A percentile compares a stretch with the other conserved stretches of the same genome.
phyloP scores from a whole-genome alignment of 768 basidiomycete genomes.

The Trametes cubensis region DNA sequence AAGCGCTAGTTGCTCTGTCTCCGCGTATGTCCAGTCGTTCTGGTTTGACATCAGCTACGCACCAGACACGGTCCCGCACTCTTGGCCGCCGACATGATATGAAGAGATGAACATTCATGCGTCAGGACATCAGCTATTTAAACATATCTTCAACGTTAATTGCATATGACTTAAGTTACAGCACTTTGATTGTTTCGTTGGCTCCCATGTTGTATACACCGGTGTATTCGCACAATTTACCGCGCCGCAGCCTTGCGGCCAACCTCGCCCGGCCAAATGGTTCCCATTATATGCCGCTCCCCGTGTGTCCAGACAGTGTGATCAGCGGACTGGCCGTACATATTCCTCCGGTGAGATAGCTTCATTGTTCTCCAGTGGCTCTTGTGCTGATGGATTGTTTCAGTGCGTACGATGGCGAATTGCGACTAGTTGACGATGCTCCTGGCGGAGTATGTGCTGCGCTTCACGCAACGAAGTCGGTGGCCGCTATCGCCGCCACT shows the following conservation, averaged over 20 bases:
- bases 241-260: constrained; percentile 1
- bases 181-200: constrained; percentile 17
- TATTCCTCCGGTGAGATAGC: too few relatives aligned
- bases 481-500: too few relatives aligned
- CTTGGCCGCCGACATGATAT: constrained; percentile 25
- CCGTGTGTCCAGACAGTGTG: too few relatives aligned
- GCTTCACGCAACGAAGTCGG: neutral
- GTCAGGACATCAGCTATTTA: constrained; percentile 16
- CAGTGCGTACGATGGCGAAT: too few relatives aligned
- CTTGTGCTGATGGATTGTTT: too few relatives aligned
- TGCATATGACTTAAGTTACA: constrained; percentile 17
- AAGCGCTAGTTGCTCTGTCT: constrained; percentile 38
- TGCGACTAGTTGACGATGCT: too few relatives aligned
- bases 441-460: too few relatives aligned
- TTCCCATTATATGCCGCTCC: neutral
- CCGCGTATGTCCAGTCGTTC: constrained; percentile 41
- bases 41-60: constrained; percentile 41
- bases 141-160: constrained; percentile 12
- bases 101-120: neutral
- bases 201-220: constrained; percentile 18
- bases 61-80: constrained; percentile 2
- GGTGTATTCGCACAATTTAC: constrained; percentile 12
- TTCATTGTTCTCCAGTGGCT: too few relatives aligned
- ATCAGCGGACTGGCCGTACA: too few relatives aligned
- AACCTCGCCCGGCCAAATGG: neutral